Conservation (phyloP, 176 grass and related monocot species). For the Ananas comosus region DNA sequence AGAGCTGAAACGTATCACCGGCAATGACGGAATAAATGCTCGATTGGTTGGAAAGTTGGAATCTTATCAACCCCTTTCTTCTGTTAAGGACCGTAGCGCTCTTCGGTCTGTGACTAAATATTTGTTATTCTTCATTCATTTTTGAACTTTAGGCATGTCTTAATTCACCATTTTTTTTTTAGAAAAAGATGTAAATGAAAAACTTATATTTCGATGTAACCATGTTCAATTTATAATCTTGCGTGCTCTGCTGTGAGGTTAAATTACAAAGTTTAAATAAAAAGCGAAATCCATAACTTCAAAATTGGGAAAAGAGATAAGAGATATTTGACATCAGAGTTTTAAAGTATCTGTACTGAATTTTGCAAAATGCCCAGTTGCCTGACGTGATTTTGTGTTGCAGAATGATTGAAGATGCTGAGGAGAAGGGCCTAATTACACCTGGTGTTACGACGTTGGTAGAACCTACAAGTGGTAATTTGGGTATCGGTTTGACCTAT, state of each 20-base stretch:
- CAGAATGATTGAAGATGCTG: slow-evolving; percentile 88
- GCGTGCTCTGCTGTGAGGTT: too few species aligned
- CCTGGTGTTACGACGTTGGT: slow-evolving; percentile 62
- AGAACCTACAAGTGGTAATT: slow-evolving; percentile 64
- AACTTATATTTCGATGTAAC: too few species aligned
- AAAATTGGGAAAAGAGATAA: too few species aligned
- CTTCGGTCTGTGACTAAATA: slow-evolving; percentile 29
- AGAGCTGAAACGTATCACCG: slow-evolving; percentile 43
- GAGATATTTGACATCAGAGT: too few species aligned
- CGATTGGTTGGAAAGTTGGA: slow-evolving; percentile 64
- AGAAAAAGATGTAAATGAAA: too few species aligned
- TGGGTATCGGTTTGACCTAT: slow-evolving; percentile 43
- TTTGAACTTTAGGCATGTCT: background rate
- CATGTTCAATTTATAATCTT: too few species aligned
- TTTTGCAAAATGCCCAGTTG: background rate
- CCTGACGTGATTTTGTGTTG: background rate
- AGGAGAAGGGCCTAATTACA: slow-evolving; percentile 64
- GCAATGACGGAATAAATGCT: slow-evolving; percentile 32
- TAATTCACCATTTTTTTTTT: too few species aligned
- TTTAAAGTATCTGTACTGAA: background rate
- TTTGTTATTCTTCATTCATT: background rate
- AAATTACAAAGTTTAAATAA: too few species aligned
- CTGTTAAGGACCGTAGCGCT: slow-evolving; percentile 57
- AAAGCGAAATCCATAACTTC: too few species aligned
- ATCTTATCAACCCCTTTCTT: slow-evolving; percentile 62